Conservation (phyloP, 805 yeast genomes). For the Cyberlindnera samutprakarnensis region DNA sequence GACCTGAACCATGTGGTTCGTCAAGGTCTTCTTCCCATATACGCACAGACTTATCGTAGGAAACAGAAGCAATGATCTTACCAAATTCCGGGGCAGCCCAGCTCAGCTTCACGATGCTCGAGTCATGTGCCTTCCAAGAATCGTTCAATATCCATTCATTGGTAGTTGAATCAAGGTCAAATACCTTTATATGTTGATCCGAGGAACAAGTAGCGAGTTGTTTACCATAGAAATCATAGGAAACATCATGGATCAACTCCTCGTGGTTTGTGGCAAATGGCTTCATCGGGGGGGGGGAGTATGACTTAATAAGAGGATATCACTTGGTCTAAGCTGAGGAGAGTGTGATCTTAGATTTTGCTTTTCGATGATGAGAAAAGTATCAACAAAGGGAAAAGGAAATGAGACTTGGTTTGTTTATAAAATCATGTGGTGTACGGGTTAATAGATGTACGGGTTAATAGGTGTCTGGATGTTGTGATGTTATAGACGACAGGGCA, state of each 20-base stretch:
- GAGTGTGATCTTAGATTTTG: too few relatives aligned
- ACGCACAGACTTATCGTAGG: slow-evolving; percentile 83
- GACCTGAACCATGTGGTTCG: slow-evolving; percentile 68
- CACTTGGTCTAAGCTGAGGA: too few relatives aligned
- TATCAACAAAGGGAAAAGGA: too few relatives aligned
- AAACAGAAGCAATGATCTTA: slow-evolving; percentile 76
- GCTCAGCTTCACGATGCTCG: slow-evolving; percentile 69
- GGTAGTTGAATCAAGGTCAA: slow-evolving; percentile 59
- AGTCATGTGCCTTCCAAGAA: slow-evolving; percentile 94
- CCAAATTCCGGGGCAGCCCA: slow-evolving; percentile 98
- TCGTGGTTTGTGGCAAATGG: slow-evolving; percentile 89
- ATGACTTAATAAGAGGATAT: too few relatives aligned
- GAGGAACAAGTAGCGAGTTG: slow-evolving; percentile 92
- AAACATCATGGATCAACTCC: slow-evolving; percentile 83
- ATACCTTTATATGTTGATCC: slow-evolving; percentile 89
- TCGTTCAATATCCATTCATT: slow-evolving; percentile 81
- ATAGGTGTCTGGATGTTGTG: too few relatives aligned
- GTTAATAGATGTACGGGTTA: too few relatives aligned
- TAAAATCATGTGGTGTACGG: too few relatives aligned
- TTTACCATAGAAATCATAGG: slow-evolving; percentile 88
- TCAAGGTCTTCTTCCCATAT: slow-evolving; percentile 88
- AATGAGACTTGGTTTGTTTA: too few relatives aligned
- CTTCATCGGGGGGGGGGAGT: too few relatives aligned
- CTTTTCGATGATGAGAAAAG: too few relatives aligned
- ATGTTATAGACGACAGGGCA: too few relatives aligned